Evolutionary conservation across 1,139 yeast species (phyloP).

Genomic region (Nakaseomyces bracarensis): DNA sequence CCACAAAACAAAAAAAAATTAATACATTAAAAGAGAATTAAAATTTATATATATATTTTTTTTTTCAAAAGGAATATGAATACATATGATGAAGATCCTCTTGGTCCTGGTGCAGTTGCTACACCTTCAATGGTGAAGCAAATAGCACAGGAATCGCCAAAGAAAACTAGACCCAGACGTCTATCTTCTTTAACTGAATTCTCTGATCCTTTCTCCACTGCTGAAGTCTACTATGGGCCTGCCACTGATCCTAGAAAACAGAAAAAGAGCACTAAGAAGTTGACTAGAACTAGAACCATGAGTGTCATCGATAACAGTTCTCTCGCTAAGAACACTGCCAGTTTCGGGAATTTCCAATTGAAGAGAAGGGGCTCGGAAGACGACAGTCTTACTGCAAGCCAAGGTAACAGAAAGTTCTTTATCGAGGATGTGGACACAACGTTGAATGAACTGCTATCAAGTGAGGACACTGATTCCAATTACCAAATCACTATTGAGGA

Average conservation of each 20-base stretch:
- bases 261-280: conserved; percentile 8
- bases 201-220: conserved; percentile 53
- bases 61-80: too few species aligned
- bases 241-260: conserved; percentile 43
- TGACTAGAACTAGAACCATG: conserved; percentile 33
- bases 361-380: conserved; percentile 64
- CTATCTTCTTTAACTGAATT: conserved; percentile 28
- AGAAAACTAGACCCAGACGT: conserved; percentile 10
- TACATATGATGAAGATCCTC: background rate
- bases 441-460: conserved; percentile 54
- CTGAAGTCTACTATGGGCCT: conserved; percentile 69
- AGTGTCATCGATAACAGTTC: conserved; percentile 33
- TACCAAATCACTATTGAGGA: conserved; percentile 89
- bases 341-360: conserved; percentile 20
- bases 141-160: background rate
- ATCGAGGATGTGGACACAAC: conserved; percentile 73
- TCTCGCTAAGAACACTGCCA: conserved; percentile 16
- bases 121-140: conserved; percentile 5
- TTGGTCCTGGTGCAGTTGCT: conserved; percentile 4
- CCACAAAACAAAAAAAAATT: too few species aligned
- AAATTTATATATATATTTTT: too few species aligned
- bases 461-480: conserved; percentile 82
- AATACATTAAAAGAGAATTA: too few species aligned
- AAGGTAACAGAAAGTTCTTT: conserved; percentile 48
- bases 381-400: conserved; percentile 36